Evolutionary conservation across 805 yeast species (phyloP), one percentile per base, ranked within the genome.

Genomic region (Candida coquimbonensis): DNA sequence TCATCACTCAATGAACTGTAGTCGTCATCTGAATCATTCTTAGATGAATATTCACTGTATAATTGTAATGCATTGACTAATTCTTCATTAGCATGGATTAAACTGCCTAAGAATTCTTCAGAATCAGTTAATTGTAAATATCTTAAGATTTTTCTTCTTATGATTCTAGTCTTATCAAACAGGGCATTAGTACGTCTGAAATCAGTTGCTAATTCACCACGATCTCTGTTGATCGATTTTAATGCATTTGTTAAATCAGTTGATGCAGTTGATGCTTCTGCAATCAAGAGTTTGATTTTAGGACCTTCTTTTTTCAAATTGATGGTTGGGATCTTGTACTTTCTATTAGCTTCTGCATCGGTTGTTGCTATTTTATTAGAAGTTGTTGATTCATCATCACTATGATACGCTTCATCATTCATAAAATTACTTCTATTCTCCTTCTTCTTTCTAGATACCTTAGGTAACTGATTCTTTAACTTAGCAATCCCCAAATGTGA

Each of bases 81-180:
- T 61, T 87, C 90, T 56, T 93, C 99, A 61, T 93, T 93, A 39
- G 96, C 95, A 54, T 79, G 83, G 47, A 93, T 78, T 51, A 93
- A 72, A 38, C 87, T 75, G n/a, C 97, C 98, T 51, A 93, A 66
- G 50, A 80, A 84, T 57, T 87, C 96, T 51, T 90, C 97, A 48
- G 80, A 81, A 38, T 87, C 84, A 36, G 89, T 87, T 43, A 78
- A 72, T 65, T 93, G 98, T 53, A 93, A 72, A 61, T 89, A 89
- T 50, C 88, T 70, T 52, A 93, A 70, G 14, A 93, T 79, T 55
- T 80, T 81, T 49, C 96, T 74, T 61, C 99, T 78, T 43, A 85
- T 75, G 8, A 75, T 68, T 49, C 91, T 76, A 55, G 95, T 85
- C 62, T 80, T 74, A 48, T 87, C 83, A 59, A 91, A 91, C 45